A percentile compares a stretch with the other conserved stretches of the same genome.
phyloP scores from a whole-genome alignment of 2,329 filamentous ascomycete species.

The Pseudopyrenochaeta lycopersici region DNA sequence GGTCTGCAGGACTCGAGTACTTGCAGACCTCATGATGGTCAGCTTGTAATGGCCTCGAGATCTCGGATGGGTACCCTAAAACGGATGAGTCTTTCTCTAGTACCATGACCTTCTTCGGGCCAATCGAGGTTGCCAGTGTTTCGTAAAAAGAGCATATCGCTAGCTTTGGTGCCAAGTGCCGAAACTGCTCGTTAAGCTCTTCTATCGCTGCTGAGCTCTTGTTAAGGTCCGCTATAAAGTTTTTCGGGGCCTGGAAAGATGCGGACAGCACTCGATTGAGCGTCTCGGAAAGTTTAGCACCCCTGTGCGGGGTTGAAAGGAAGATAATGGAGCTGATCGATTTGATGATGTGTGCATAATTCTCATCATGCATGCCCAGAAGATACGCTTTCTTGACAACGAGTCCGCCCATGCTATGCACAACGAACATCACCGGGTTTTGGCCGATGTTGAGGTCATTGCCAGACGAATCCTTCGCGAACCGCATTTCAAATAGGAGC shows the following conservation, averaged over 20 bases:
- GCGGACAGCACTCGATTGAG: background rate
- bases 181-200: background rate
- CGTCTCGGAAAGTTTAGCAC: background rate
- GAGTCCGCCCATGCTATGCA: background rate
- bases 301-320: background rate
- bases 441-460: background rate
- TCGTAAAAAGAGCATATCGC: background rate
- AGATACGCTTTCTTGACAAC: background rate
- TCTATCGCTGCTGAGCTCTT: background rate
- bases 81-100: background rate
- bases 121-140: background rate
- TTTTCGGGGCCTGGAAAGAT: background rate
- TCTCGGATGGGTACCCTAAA: background rate
- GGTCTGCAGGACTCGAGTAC: background rate
- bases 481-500: too few relatives aligned
- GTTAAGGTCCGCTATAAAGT: background rate
- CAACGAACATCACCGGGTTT: background rate
- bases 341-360: background rate
- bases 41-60: background rate
- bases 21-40: background rate
- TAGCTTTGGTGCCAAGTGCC: background rate
- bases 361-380: background rate
- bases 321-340: background rate
- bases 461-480: background rate
- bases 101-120: background rate